Evolutionary conservation across 2,329 filamentous ascomycete species (phyloP).

Genomic region (Lachnellula willkommii): DNA sequence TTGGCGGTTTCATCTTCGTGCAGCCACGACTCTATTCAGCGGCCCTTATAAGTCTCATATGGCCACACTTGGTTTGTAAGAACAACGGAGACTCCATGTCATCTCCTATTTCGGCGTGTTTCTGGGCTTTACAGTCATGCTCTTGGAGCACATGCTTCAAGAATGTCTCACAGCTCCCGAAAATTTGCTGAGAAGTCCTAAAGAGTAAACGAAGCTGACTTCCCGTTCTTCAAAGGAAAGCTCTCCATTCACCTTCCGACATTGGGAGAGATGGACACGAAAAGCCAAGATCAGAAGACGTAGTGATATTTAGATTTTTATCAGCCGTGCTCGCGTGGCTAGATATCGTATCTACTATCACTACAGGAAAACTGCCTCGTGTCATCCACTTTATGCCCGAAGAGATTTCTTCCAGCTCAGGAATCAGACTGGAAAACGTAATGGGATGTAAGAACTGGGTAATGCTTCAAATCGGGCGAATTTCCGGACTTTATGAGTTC

Average conservation of each 20-base stretch:
- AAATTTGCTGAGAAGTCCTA: too few relatives aligned
- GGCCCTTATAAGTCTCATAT: conserved; percentile 5
- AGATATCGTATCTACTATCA: conserved; percentile 46
- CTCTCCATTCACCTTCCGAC: too few relatives aligned
- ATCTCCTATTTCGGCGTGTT: too few relatives aligned
- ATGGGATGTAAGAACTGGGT: conserved; percentile 55
- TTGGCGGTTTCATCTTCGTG: conserved; percentile 25
- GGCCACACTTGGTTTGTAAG: conserved; percentile 5
- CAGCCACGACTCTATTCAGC: conserved; percentile 18
- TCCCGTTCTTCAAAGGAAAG: too few relatives aligned
- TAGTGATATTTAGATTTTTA: conserved; percentile 42
- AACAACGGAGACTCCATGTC: neutral
- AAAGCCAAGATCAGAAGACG: conserved; percentile 28
- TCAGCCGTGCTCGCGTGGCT: conserved; percentile 43
- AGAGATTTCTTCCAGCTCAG: conserved; percentile 36
- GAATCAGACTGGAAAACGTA: conserved; percentile 41
- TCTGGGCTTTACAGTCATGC: too few relatives aligned
- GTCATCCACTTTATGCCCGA: conserved; percentile 38
- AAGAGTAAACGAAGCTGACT: too few relatives aligned
- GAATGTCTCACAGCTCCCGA: too few relatives aligned
- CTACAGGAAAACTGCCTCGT: conserved; percentile 38
- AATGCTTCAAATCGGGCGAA: conserved; percentile 48
- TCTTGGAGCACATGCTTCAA: too few relatives aligned
- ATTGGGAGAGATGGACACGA: neutral
- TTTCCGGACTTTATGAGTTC: conserved; percentile 49